phyloP scores from a whole-genome alignment of 768 basidiomycete genomes.

The Mycena sanguinolenta region DNA sequence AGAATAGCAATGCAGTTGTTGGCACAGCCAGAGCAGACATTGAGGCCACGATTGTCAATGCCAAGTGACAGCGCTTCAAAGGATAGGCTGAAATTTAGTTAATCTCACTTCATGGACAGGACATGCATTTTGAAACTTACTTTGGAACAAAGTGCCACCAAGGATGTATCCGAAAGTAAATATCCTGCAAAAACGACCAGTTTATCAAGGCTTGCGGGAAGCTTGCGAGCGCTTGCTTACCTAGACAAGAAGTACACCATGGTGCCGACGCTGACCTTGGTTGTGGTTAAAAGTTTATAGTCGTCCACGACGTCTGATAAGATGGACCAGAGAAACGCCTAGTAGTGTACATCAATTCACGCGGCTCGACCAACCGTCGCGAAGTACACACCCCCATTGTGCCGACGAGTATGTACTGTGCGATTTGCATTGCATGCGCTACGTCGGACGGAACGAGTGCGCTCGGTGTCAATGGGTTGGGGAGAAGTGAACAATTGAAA shows the following conservation, averaged over 20 bases:
- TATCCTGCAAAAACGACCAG: not conserved
- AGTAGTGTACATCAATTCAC: not conserved
- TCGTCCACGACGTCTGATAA: not conserved
- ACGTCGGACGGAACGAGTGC: not conserved
- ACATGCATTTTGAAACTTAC: not conserved
- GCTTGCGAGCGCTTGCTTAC: not conserved
- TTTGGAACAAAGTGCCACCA: not conserved
- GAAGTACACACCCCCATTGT: not conserved
- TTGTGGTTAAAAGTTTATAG: not conserved
- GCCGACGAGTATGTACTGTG: not conserved
- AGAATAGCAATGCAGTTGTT: not conserved
- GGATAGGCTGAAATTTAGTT: not conserved
- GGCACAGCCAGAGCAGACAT: not conserved
- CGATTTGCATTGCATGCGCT: not conserved
- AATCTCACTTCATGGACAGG: not conserved
- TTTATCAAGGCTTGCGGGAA: not conserved
- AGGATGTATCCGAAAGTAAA: not conserved
- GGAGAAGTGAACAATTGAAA: not conserved
- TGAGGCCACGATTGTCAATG: not conserved
- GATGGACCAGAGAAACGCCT: not conserved
- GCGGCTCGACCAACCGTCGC: not conserved
- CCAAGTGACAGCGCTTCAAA: not conserved
- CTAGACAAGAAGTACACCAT: not conserved
- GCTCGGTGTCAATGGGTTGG: not conserved
- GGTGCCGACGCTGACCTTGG: not conserved